Evolutionary conservation across 2,329 filamentous ascomycete species (phyloP), one percentile per base, ranked within the genome.

Genomic region (Fusarium haematococcum): DNA sequence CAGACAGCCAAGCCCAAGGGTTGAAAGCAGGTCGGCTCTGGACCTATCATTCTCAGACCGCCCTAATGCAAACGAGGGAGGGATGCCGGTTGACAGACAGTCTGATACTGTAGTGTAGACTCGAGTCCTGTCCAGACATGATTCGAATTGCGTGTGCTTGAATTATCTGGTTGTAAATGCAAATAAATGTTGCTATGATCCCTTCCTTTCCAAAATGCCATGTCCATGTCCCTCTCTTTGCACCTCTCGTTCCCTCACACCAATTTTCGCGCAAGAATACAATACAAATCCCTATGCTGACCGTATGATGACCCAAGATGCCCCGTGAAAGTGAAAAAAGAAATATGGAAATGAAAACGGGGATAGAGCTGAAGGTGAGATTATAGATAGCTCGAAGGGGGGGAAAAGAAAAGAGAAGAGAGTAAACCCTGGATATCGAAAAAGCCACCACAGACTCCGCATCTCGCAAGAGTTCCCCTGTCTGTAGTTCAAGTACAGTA

Each of bases 381-480:
- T 30, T 43, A 35, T 27, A 56, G 63, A 37, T 39, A 43, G 27
- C 37, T 48, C 35, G 37, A 23, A 64, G 50, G 60, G 50, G 20
- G 52, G 27, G 30, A 48, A 16, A 56, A 37, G 39, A 45, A 5
- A 67, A 57, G n/a, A 54, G 27, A 43, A 58, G 39, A 60, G 67
- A 70, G 33, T 50, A 43, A 69, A 65, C 41, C 39, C 69, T 69
- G 63, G 73, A 73, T 68, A 77, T 74, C 65, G 60, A 68, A 56
- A 37, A 67, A 70, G 69, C 67, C 59, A 67, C 71, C 68, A n/a
- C 57, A 45, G 65, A 69, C 73, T 77, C 73, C 62, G 35, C 74
- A 62, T 60, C 41, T 68, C 62, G 43, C 56, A 66, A 67, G 70
- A 73, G 48, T 62, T 45, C 25, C 67, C 67, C 64, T 48, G 65